Conservation (phyloP, 495 filamentous ascomycete genomes). For the Xylaria grammica region DNA sequence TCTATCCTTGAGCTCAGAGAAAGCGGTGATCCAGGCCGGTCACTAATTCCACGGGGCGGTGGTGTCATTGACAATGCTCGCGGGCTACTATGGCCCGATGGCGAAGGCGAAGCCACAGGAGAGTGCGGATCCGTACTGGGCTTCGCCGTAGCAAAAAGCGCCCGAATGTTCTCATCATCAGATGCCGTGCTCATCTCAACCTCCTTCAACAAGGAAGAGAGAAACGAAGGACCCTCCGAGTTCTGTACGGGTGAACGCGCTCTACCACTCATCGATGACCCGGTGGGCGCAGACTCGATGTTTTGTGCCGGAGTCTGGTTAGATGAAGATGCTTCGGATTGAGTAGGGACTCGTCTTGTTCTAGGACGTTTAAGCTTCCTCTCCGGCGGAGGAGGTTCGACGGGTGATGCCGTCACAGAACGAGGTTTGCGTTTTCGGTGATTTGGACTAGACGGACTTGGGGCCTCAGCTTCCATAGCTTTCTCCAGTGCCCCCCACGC, state of each 20-base stretch:
- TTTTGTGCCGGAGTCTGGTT: conserved; percentile 51
- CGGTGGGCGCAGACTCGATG: conserved; percentile 40
- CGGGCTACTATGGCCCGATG: conserved; percentile 71
- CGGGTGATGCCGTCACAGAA: conserved; percentile 71
- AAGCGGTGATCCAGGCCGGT: conserved; percentile 69
- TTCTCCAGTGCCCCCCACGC: conserved; percentile 92
- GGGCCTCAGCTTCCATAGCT: conserved; percentile 69
- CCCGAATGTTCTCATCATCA: conserved; percentile 58
- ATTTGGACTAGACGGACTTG: conserved; percentile 36
- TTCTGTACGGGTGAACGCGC: conserved; percentile 33
- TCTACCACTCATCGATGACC: conserved; percentile 38
- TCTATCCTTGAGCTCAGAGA: conserved; percentile 70
- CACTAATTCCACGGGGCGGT: conserved; percentile 63
- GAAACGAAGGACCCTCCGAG: conserved; percentile 63
- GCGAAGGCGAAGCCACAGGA: conserved; percentile 72
- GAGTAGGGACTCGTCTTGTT: conserved; percentile 54
- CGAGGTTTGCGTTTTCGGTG: conserved; percentile 78
- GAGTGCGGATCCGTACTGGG: conserved; percentile 64
- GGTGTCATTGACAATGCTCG: conserved; percentile 74
- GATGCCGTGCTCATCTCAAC: conserved; percentile 72
- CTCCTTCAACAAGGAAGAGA: conserved; percentile 83
- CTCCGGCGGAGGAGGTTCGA: conserved; percentile 66
- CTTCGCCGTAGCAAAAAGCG: conserved; percentile 51
- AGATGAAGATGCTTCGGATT: conserved; percentile 45
- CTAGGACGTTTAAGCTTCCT: conserved; percentile 85